These are phyloP conservation scores for Xylaria sp. DNA, from an alignment of 2,329 filamentous ascomycete genomes.

Conservation along the genomic window DNA sequence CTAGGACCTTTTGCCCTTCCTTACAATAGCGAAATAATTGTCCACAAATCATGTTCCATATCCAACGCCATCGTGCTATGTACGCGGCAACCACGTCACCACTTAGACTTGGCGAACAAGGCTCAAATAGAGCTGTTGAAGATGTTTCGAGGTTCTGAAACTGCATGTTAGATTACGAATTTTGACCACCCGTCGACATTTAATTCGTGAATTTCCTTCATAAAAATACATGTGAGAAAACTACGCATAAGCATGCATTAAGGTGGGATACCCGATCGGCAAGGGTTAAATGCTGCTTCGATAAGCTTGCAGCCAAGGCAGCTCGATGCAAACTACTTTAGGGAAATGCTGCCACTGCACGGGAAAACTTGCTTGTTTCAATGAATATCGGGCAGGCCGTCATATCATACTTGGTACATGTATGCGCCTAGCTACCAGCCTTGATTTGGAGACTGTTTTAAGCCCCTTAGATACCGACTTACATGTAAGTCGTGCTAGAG, in stretches of 20 bases:
- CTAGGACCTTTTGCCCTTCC: neutral
- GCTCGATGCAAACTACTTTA: neutral
- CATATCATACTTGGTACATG: neutral
- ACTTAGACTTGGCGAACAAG: slow-evolving; percentile 8
- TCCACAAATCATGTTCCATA: slow-evolving; percentile 1
- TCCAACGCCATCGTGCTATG: neutral
- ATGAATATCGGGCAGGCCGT: neutral
- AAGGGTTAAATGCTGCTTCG: neutral
- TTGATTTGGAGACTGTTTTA: neutral
- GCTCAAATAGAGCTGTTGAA: neutral
- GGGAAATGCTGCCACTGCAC: neutral
- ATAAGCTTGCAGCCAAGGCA: neutral
- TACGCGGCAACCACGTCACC: slow-evolving; percentile 8
- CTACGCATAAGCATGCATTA: too few relatives aligned
- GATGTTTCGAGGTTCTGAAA: neutral
- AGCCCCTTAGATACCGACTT: too few relatives aligned
- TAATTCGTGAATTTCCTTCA: neutral
- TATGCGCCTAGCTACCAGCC: slow-evolving; percentile 8
- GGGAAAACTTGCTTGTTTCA: slow-evolving; percentile 4
- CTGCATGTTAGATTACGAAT: neutral
- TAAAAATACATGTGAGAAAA: neutral
- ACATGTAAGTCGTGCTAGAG: too few relatives aligned
- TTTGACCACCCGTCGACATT: neutral
- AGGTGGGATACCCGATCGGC: slow-evolving; percentile 1
- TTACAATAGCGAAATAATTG: slow-evolving; percentile 3